These are phyloP conservation scores for Saturnispora serradocipensis DNA, from an alignment of 805 yeast genomes.

Conservation along the genomic window DNA sequence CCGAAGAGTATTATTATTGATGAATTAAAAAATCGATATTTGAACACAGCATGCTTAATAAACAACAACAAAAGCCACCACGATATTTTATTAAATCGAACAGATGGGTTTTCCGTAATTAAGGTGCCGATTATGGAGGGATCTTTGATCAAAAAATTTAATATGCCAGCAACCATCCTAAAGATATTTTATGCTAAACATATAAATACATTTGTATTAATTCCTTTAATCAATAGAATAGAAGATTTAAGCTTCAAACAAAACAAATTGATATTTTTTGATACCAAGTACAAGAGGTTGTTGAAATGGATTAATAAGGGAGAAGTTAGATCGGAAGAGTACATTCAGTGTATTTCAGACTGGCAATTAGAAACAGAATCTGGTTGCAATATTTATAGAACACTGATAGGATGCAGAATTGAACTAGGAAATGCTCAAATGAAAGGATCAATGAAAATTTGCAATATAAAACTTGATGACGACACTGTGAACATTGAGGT, in stretches of 20 bases:
- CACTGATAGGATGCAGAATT: constrained; percentile 28
- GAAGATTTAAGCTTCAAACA: background rate
- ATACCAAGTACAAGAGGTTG: constrained; percentile 15
- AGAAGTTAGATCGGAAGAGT: constrained; percentile 17
- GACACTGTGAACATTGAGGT: constrained; percentile 12
- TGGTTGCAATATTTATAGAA: constrained; percentile 18
- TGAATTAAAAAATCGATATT: constrained; percentile 8
- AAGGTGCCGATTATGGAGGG: background rate
- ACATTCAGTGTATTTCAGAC: constrained; percentile 25
- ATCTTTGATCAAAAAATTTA: background rate
- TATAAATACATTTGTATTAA: constrained; percentile 16
- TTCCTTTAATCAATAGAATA: constrained; percentile 9
- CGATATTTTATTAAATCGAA: background rate
- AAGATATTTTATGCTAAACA: constrained; percentile 21
- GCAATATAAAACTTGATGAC: constrained; percentile 19
- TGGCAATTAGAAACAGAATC: constrained; percentile 26
- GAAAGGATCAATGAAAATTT: constrained; percentile 22
- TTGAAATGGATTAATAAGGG: constrained; percentile 5
- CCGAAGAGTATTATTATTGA: constrained; percentile 22
- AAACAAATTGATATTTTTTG: constrained; percentile 18
- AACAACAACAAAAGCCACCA: background rate
- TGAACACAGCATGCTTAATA: background rate
- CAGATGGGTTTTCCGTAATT: background rate
- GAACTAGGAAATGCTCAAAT: constrained; percentile 4
- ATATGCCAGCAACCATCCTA: constrained; percentile 15